Evolutionary conservation across 2,329 filamentous ascomycete genomes (phyloP).

Genomic region (Phialophora chinensis): DNA sequence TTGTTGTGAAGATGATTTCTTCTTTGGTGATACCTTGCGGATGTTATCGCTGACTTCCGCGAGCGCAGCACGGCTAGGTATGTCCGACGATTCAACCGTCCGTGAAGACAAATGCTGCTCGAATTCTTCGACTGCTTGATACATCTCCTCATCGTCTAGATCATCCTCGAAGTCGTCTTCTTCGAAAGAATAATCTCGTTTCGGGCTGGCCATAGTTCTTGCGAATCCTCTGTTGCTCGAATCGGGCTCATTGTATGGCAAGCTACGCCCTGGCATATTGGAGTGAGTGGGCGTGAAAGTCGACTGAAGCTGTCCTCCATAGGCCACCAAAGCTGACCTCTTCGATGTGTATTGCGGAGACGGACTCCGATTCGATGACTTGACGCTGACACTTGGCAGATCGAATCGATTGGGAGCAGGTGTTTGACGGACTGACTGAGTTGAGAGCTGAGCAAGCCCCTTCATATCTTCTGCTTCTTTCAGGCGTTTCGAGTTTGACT

Average conservation of each 20-base stretch:
- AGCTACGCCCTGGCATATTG: slow-evolving; percentile 18
- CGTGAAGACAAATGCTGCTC: slow-evolving; percentile 41
- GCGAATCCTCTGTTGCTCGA: slow-evolving; percentile 39
- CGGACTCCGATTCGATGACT: slow-evolving; percentile 5
- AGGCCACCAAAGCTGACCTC: background rate
- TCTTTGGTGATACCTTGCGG: slow-evolving; percentile 42
- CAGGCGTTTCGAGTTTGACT: slow-evolving; percentile 3
- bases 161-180: slow-evolving; percentile 52
- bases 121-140: slow-evolving; percentile 50
- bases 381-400: background rate
- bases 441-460: slow-evolving; percentile 20
- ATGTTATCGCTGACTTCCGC: slow-evolving; percentile 38
- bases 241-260: slow-evolving; percentile 35
- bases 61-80: slow-evolving; percentile 26
- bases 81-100: background rate
- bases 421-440: slow-evolving; percentile 20
- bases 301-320: background rate
- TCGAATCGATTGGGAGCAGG: slow-evolving; percentile 23
- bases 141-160: slow-evolving; percentile 51
- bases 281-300: slow-evolving; percentile 1
- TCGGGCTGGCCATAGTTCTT: slow-evolving; percentile 51
- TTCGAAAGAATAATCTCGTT: slow-evolving; percentile 31
- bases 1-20: slow-evolving; percentile 3
- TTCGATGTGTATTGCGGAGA: slow-evolving; percentile 12
- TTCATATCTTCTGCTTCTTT: slow-evolving; percentile 2